Evolutionary conservation across 1,139 yeast species (phyloP), one percentile per base, ranked within the genome.

Genomic region (Magnusiomyces suaveolens): DNA sequence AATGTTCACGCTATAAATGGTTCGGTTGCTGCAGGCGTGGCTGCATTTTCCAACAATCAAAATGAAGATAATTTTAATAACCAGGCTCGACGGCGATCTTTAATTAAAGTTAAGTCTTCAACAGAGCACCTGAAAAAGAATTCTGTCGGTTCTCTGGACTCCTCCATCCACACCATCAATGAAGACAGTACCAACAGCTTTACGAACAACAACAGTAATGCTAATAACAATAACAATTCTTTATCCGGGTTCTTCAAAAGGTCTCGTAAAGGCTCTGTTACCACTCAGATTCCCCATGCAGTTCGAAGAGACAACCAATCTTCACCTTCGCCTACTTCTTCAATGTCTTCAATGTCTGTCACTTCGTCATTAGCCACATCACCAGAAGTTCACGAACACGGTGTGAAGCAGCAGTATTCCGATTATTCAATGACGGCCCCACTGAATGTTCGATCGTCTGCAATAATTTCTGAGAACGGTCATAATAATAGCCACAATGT

Each of bases 101-200:
- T 64, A n/a, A 48, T 66, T 23, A 60, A 61, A 29, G 60, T 68
- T 24, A 65, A 64, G 53, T 63, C 67, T 8, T 66, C 69, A 1
- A 63, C 65, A 24, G 69, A 66, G 51, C 62, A 61, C 39, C 56
- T 60, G 43, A 51, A 52, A 32, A 26, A 23, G 24, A 43, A 21
- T 6, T 33, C 47, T 14, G n/a, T 39, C 16, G 23, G 46, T 29
- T 29, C 48, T 20, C 39, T 36, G 18, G 47, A 52, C 24, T 41
- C 50, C 24, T 23, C 26, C 26, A 43, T 39, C 24, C n/a, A 29
- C 24, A 21, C 36, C 52, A 8, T 2, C 48, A 32, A 20, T 14
- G 26, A 21, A 39, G n/a, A 20, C 4, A 6, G n/a, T 16, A 39
- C 43, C 24, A 24, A n/a, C n/a, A n/a, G n/a, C n/a, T n/a, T n/a